Percentiles rank a stretch among this genome's conserved stretches.
Conservation (phyloP, 495 filamentous ascomycete genomes). For the Trichoderma reesei region DNA sequence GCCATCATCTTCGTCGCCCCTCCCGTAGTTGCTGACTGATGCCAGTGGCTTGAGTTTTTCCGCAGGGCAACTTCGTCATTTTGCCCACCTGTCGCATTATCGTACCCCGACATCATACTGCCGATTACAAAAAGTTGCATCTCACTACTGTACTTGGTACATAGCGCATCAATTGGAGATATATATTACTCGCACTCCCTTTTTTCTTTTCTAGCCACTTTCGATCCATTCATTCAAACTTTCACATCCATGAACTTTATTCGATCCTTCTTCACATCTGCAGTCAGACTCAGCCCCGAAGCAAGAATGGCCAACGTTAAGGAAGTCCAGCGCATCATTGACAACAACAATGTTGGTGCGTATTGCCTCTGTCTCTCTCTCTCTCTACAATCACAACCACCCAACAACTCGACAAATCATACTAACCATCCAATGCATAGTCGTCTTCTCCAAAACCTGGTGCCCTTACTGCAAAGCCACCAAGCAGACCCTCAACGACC, state of each 20-base stretch:
- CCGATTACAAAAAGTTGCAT: no score
- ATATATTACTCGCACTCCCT: background rate
- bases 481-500: slow-evolving; percentile 59
- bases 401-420: background rate
- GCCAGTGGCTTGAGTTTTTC: no score
- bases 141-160: no score
- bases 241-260: slow-evolving; percentile 61
- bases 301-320: slow-evolving; percentile 75
- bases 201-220: background rate
- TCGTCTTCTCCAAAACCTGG: slow-evolving; percentile 92
- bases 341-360: slow-evolving; percentile 84
- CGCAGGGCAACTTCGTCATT: no score
- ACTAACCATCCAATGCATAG: slow-evolving; percentile 27
- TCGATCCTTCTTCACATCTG: slow-evolving; percentile 53
- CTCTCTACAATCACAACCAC: background rate
- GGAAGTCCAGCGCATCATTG: slow-evolving; percentile 79
- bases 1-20: no score
- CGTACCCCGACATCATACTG: no score
- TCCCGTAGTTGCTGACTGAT: no score
- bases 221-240: background rate
- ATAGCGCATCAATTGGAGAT: background rate
- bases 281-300: slow-evolving; percentile 33
- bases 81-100: no score
- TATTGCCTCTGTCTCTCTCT: slow-evolving; percentile 15
- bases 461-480: slow-evolving; percentile 88